phyloP scores from a whole-genome alignment of 345 rosid species.

The Eucalyptus paniculata region DNA sequence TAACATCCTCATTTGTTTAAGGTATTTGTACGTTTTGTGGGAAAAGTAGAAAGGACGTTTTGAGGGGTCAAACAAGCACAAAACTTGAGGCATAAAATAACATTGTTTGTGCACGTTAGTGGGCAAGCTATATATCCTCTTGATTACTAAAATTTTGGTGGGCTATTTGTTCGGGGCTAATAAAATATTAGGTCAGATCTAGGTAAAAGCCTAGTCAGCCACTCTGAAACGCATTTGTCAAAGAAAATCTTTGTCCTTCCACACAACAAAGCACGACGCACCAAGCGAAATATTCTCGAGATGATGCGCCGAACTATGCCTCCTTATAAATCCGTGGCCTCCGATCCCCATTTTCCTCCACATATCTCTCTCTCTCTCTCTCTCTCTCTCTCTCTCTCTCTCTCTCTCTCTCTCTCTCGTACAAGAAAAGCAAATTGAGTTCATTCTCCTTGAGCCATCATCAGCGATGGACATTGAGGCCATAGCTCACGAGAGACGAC shows the following conservation, averaged over 20 bases:
- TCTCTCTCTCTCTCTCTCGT: background rate
- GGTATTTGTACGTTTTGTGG: background rate
- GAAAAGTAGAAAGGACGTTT: background rate
- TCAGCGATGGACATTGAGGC: slow-evolving; percentile 8
- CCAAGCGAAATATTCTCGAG: background rate
- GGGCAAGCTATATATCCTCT: background rate
- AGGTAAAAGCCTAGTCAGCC: background rate
- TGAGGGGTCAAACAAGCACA: background rate
- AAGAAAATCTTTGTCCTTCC: slow-evolving; percentile 19
- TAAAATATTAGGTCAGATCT: background rate
- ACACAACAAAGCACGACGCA: background rate
- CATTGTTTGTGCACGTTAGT: background rate
- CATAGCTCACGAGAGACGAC: background rate
- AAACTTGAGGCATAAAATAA: background rate
- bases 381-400: background rate
- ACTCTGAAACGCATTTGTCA: background rate
- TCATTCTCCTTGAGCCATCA: background rate
- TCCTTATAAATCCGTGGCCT: slow-evolving; percentile 29
- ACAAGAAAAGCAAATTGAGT: slow-evolving; percentile 13
- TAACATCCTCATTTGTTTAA: background rate
- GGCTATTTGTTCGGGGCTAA: background rate
- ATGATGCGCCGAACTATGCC: background rate
- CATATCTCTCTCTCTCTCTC: background rate
- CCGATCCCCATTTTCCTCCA: background rate
- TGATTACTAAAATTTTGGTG: background rate